A percentile compares a stretch with the other conserved stretches of the same genome.
Evolutionary conservation across 352 stramenopile species (phyloP).

Genomic region (Pythium periplocum): DNA sequence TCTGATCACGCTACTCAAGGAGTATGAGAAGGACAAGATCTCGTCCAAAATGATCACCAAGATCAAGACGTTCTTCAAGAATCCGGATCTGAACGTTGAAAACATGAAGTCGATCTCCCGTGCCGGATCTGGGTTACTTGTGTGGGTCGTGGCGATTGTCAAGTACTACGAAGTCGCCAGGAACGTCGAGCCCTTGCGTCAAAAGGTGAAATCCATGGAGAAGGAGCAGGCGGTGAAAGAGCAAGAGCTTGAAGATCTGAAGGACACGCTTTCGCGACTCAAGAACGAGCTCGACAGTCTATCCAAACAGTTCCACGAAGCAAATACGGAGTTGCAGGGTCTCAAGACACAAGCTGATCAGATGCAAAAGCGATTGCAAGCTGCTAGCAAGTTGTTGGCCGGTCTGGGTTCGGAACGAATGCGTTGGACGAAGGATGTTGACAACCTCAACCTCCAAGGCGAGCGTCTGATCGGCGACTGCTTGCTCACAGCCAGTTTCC

Average conservation of each 20-base stretch:
- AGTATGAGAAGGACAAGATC: constrained; percentile 96
- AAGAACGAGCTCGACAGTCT: constrained; percentile 87
- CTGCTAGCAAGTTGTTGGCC: constrained; percentile 90
- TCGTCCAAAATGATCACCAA: constrained; percentile 94
- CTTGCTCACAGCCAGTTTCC: constrained; percentile 86
- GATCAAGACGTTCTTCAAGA: constrained; percentile 94
- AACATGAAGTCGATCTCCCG: constrained; percentile 94
- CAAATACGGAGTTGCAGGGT: constrained; percentile 89
- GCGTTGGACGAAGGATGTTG: constrained; percentile 92
- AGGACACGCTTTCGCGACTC: constrained; percentile 80
- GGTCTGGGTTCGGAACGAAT: constrained; percentile 88
- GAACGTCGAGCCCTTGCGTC: constrained; percentile 90
- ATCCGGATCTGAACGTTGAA: constrained; percentile 91
- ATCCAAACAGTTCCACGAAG: constrained; percentile 88
- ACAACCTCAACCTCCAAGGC: constrained; percentile 75
- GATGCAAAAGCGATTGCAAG: constrained; percentile 93
- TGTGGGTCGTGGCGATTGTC: constrained; percentile 93
- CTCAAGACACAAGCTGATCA: constrained; percentile 91
- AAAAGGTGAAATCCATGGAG: constrained; percentile 91
- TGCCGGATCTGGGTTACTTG: constrained; percentile 85
- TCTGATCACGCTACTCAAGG: constrained; percentile 89
- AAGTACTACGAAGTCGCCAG: constrained; percentile 96
- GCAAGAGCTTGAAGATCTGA: constrained; percentile 78
- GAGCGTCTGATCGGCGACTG: constrained; percentile 88
- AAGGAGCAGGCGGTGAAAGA: constrained; percentile 92